Base-by-base conservation (phyloP, 2,329 filamentous ascomycete genomes). In the Daldinia sp. region DNA sequence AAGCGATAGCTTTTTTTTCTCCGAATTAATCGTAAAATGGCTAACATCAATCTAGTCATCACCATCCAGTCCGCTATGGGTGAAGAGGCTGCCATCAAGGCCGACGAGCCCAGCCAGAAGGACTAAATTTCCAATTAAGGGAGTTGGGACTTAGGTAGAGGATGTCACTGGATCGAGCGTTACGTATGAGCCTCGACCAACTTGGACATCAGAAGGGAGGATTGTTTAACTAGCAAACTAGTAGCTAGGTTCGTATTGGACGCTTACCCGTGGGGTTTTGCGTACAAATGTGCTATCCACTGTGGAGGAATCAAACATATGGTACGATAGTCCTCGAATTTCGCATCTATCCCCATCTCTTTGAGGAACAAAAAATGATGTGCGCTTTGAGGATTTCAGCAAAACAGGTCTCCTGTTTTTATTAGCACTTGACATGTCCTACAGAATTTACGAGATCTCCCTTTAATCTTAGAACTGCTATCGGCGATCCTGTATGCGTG, bases 61-160 rank as follows among this genome's bases (percentile, higher is more conserved):
- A 92, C 95, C 78, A 90, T 99, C 82, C 92, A 97, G 81, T 93
- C 93, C 78, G 90, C 96, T 81, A 99, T 99, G 96, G 93, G 93
- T 81, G 95, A 99, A 86, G 93, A 98, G 88, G 85, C 88, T 78
- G 92, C 91, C 79, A 91, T 98, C 81, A 94, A 98, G 81, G 92
- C 90, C 85, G 98, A 98, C 90, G 94, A 98, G 86, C 93, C 93
- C 82, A 90, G 92, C 82, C 77, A 78, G 71, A 78, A 80, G 74
- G 60, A 51, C 60, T 79, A 78, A 77, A 74, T 67, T 48, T 71
- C 61, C 63, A 23, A 20, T 2, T 13, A 6, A 63, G 63, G 58
- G 60, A 68, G 58, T 66, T 65, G 6, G 48, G 46, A 39, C 60
- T 44, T 42, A 37, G 54, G 57, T 30, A 60, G 60, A 66, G 55